Percentiles rank a stretch among this genome's conserved stretches.
phyloP scores from a whole-genome alignment of 2,329 filamentous ascomycete species.

The Achaetomium macrosporum region DNA sequence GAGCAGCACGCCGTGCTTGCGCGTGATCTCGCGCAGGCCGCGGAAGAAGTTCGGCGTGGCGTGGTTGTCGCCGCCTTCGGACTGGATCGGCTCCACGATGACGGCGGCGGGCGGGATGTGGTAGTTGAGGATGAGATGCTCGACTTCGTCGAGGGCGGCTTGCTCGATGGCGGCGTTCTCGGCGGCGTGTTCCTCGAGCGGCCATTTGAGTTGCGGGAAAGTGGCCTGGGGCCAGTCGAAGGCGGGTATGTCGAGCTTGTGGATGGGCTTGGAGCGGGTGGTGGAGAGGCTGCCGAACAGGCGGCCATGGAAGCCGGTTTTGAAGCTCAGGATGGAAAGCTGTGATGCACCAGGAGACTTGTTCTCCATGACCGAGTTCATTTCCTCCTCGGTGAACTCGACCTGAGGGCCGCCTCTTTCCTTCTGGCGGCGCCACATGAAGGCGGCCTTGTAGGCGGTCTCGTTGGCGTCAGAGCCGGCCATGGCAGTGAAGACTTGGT shows the following conservation, averaged over 20 bases:
- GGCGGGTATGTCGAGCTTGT: constrained; percentile 90
- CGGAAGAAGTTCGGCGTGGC: constrained; percentile 83
- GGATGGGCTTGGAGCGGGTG: constrained; percentile 86
- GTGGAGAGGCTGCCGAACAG: constrained; percentile 83
- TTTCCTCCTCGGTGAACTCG: constrained; percentile 74
- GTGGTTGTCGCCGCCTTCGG: constrained; percentile 92
- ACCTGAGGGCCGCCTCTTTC: constrained; percentile 72
- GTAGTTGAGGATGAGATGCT: constrained; percentile 72
- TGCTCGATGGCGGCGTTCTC: constrained; percentile 81
- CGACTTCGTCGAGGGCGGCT: constrained; percentile 74
- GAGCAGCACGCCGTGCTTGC: constrained; percentile 70
- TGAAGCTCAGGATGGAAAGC: constrained; percentile 83
- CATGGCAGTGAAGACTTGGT: constrained; percentile 88
- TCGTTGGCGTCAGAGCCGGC: constrained; percentile 91
- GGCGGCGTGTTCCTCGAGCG: constrained; percentile 68
- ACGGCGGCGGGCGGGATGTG: constrained; percentile 75
- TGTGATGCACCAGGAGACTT: constrained; percentile 67
- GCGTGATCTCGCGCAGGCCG: constrained; percentile 72
- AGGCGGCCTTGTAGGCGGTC: constrained; percentile 89
- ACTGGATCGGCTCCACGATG: constrained; percentile 86
- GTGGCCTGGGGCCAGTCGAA: constrained; percentile 92
- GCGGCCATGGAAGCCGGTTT: constrained; percentile 81
- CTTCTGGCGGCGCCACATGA: constrained; percentile 82
- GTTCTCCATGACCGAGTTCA: constrained; percentile 73
- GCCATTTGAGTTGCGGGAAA: constrained; percentile 82